Percentiles rank a stretch among this genome's conserved stretches.
These are phyloP conservation scores for Micractinium sp. DNA, from an alignment of 139 green algal genomes.

Conservation along the genomic window DNA sequence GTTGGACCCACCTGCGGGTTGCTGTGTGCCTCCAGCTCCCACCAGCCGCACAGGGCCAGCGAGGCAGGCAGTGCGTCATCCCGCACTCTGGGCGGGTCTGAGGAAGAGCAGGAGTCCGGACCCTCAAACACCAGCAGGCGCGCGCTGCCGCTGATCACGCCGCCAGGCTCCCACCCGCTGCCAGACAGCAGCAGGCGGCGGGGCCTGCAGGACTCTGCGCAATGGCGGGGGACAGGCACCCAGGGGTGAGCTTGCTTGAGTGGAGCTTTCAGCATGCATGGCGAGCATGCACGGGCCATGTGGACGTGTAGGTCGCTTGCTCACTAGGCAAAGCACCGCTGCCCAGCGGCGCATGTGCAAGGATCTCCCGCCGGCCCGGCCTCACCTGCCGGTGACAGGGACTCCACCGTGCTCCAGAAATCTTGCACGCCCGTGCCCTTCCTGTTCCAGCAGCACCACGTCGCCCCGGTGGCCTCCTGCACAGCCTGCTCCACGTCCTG, in stretches of 20 bases:
- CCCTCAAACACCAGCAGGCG: neutral
- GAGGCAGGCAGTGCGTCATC: conserved; percentile 5
- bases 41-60: neutral
- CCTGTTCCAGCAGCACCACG: neutral
- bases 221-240: neutral
- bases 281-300: too few species aligned
- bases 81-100: neutral
- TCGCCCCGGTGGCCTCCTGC: neutral
- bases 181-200: neutral
- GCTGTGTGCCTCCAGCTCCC: neutral
- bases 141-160: neutral
- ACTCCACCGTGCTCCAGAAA: too few species aligned
- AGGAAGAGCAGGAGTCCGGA: too few species aligned
- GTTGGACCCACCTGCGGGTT: neutral
- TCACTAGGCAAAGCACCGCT: too few species aligned
- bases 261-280: too few species aligned
- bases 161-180: neutral
- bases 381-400: too few species aligned
- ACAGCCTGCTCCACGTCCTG: neutral
- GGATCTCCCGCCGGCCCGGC: too few species aligned
- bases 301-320: too few species aligned
- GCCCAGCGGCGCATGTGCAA: too few species aligned
- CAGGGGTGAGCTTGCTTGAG: too few species aligned
- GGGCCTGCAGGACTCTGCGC: neutral
- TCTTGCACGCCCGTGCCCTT: too few species aligned